These are phyloP conservation scores for Canna indica DNA, from an alignment of 176 grass and related monocot genomes.

Conservation along the genomic window DNA sequence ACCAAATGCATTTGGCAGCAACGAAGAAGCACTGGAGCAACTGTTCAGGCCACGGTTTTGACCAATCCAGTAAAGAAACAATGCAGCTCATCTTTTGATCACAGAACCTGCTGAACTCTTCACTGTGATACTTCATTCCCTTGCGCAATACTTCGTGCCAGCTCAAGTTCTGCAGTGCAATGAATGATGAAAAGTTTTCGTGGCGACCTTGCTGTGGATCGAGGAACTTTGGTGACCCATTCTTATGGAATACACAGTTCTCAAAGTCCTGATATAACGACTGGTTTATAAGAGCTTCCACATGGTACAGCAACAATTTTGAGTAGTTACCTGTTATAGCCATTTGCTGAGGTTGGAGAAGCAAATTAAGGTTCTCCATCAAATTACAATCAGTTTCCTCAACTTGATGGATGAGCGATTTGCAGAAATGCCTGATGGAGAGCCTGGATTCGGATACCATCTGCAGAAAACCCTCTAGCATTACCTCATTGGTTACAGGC, in stretches of 20 bases:
- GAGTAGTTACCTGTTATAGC: constrained; percentile 29
- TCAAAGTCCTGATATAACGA: constrained; percentile 84
- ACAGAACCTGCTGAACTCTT: constrained; percentile 80
- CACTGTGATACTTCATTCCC: constrained; percentile 69
- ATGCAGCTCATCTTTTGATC: constrained; percentile 96
- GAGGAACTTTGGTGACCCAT: constrained; percentile 49
- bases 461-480: constrained; percentile 94
- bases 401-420: constrained; percentile 62
- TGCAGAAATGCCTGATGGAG: constrained; percentile 85
- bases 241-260: constrained; percentile 76
- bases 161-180: constrained; percentile 67
- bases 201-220: constrained; percentile 61
- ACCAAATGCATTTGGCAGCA: constrained; percentile 83
- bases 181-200: constrained; percentile 58
- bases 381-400: constrained; percentile 57
- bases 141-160: constrained; percentile 94
- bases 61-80: constrained; percentile 68
- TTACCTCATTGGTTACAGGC: constrained; percentile 75
- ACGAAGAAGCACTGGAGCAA: constrained; percentile 92
- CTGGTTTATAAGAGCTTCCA: constrained; percentile 84
- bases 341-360: constrained; percentile 56
- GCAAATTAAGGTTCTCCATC: constrained; percentile 53
- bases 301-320: constrained; percentile 58
- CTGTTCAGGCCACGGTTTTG: constrained; percentile 74
- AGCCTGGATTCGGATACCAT: constrained; percentile 85